Evolutionary conservation across 192 early-diverging fungal genomes (phyloP).

Genomic region (Globomyces pollinis-pini): DNA sequence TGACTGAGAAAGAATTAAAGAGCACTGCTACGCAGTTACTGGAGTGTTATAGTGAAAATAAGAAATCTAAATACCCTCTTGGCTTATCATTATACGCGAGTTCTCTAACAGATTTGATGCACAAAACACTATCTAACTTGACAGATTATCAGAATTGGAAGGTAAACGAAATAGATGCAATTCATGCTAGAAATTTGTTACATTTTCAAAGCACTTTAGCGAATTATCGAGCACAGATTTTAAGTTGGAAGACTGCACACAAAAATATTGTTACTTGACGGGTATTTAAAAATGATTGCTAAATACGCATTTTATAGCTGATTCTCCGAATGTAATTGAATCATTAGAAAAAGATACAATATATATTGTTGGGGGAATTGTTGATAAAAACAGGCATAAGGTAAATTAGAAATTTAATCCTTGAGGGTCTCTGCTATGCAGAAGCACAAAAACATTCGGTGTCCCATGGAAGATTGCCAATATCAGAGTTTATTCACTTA

Average conservation of each 20-base stretch:
- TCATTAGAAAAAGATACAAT: conserved; percentile 63
- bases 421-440: conserved; percentile 66
- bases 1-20: conserved; percentile 54
- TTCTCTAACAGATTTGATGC: conserved; percentile 37
- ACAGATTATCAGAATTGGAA: conserved; percentile 50
- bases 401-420: too few species aligned
- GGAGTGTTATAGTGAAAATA: conserved; percentile 46
- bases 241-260: background rate
- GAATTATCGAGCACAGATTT: background rate
- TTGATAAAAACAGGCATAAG: conserved; percentile 88
- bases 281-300: background rate
- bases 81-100: conserved; percentile 12
- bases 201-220: conserved; percentile 32
- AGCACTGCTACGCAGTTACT: background rate
- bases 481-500: conserved; percentile 77
- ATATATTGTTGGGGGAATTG: conserved; percentile 91
- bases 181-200: conserved; percentile 16
- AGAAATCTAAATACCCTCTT: conserved; percentile 22
- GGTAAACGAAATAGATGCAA: conserved; percentile 11
- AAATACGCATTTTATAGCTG: conserved; percentile 72
- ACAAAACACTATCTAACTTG: conserved; percentile 27
- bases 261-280: background rate
- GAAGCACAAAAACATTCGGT: conserved; percentile 72
- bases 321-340: conserved; percentile 64
- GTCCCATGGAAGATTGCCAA: conserved; percentile 70